Evolutionary conservation across 2,329 filamentous ascomycete genomes (phyloP).

Genomic region (Aspergillus sp.): DNA sequence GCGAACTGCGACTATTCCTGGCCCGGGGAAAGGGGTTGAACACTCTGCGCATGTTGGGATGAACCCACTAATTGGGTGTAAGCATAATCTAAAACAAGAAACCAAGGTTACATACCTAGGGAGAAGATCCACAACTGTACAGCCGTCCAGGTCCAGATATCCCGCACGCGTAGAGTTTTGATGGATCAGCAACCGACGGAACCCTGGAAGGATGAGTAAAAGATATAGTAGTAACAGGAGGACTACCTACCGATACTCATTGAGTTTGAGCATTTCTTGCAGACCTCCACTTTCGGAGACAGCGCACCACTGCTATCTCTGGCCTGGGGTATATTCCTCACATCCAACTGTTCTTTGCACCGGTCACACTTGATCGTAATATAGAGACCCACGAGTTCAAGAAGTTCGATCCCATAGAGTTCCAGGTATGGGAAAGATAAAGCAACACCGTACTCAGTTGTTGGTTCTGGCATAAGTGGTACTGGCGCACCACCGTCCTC

Average conservation of each 20-base stretch:
- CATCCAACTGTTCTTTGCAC: constrained; percentile 72
- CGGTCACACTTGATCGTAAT: constrained; percentile 75
- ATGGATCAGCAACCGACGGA: constrained; percentile 70
- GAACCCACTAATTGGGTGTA: constrained; percentile 60
- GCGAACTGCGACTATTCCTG: constrained; percentile 69
- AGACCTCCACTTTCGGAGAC: constrained; percentile 48
- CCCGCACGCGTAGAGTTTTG: constrained; percentile 71
- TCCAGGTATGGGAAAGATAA: constrained; percentile 77
- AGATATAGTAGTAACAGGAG: not conserved
- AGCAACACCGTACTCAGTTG: constrained; percentile 68
- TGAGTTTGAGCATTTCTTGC: constrained; percentile 55
- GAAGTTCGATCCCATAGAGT: constrained; percentile 72
- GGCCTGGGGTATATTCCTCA: constrained; percentile 64
- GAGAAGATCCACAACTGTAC: constrained; percentile 72
- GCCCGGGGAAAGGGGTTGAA: constrained; percentile 63
- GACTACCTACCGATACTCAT: constrained; percentile 45
- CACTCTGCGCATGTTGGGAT: constrained; percentile 75
- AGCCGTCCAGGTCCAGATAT: constrained; percentile 74
- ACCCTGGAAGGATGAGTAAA: constrained; percentile 39
- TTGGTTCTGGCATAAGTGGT: constrained; percentile 37
- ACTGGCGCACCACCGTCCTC: constrained; percentile 40
- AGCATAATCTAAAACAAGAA: not conserved
- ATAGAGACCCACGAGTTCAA: constrained; percentile 67
- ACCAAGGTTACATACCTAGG: constrained; percentile 52
- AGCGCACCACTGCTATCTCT: constrained; percentile 40